Base-by-base conservation (phyloP, 768 basidiomycete genomes). In the Tylopilus rubrobrunneus region DNA sequence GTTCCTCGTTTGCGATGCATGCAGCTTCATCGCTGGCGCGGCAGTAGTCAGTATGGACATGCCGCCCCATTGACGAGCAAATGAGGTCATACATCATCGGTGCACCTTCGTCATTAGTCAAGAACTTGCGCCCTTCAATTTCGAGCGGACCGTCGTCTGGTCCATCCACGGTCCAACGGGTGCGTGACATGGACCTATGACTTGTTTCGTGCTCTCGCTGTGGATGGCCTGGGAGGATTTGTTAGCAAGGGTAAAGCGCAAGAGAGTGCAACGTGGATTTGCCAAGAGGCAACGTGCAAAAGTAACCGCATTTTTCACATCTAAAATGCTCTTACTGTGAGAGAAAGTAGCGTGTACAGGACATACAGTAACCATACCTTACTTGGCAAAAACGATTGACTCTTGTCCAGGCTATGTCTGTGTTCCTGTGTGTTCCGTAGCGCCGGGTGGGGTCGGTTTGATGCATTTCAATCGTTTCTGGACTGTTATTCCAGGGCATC, bases 11-110 rank as follows among this genome's bases (percentile, higher is more conserved):
- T 2, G 62, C 66, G 8, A 45, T 45, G 60, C 85, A 86, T 5
- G 60, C 50, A 0, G 62, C 62, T 8, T 53, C 65, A 19, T 68
- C 60, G 39, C 70, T 62, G 1, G 77, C 69, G 2, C 81, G 76
- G 57, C 84, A 85, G 51, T 77, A 80, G 56, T 79, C 81, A 34
- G 84, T 67, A 61, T 85, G 84, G 1, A 70, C 69, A 46, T 85
- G 84, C n/a, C 84, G 66, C 0, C 83, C 84, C 67, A 84, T 71
- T 12, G 78, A 67, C 1, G 75, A 72, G 56, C 82, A 85, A 17
- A 81, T 63, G 19, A 84, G 70, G 45, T 74, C 83, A 60, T 84
- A 85, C 72, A 85, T 74, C 79, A 85, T 81, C 0, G 83, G 83
- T 1, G 82, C 82, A 8, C 84, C 82, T 41, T 80, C 78, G 47